Base-by-base conservation (phyloP, 192 early-diverging fungal species). In the Entomortierella chlamydospora region DNA sequence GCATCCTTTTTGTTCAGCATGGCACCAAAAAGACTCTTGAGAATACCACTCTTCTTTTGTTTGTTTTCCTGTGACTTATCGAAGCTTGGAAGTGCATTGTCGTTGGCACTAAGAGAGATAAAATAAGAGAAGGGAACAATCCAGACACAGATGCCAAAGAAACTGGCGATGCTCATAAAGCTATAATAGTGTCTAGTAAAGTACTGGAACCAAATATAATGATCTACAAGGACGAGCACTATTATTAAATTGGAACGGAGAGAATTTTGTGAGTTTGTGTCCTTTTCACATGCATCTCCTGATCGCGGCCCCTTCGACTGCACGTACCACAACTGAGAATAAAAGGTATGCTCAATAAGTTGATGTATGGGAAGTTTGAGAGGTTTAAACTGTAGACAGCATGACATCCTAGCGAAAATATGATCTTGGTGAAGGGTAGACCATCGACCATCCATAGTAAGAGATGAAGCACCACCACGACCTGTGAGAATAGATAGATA, bases 141-240 rank as follows among this genome's bases (percentile, higher is more conserved):
- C 97, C 97, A 99, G 10, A 99, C 94, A 70, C 91, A 92, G 64
- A 98, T 87, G 22, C 94, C 95, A 85, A 99, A 98, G 85, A 97
- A 97, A 22, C 93, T 86, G 53, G 93, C 93, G 56, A 97, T 92
- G 57, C 95, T 93, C 64, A 85, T 78, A 68, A 97, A 95, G 30
- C 88, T 86, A 70, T 85, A 91, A 62, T 92, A 87, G 34, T 87
- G 81, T 22, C 76, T 69, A 1, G 94, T 86, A 77, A 99, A 99
- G 72, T 91, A 98, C 62, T 91, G 88, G 83, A 99, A 99, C 96
- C 96, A 99, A 61, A 93, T 55, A 70, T 97, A 96, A 77, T 99
- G 97, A 83, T 97, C 92, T n/a, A 82, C 72, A 31, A 99, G 71
- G 0, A 93, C 94, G 34, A 99, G 77, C 2, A 85, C 91, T 92